Evolutionary conservation across 768 basidiomycete species (phyloP).

Genomic region (Hemileccinum rubropunctum): DNA sequence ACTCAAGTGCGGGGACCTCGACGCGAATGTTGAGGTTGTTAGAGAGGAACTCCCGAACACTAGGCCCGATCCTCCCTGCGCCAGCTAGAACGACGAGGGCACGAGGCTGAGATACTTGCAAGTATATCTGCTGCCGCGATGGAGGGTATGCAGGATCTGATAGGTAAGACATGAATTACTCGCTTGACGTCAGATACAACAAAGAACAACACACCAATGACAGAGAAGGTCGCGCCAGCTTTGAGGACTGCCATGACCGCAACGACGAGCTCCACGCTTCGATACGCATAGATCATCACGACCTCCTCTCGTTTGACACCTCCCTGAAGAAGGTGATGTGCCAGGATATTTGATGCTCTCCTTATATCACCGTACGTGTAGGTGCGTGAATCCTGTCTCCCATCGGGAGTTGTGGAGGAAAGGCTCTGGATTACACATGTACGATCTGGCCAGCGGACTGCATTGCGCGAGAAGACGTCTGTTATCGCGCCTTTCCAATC

Average conservation of each 20-base stretch:
- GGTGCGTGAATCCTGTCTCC: slow-evolving; percentile 50
- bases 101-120: slow-evolving; percentile 88
- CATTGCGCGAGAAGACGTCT: slow-evolving; percentile 90
- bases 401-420: slow-evolving; percentile 35
- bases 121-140: slow-evolving; percentile 87
- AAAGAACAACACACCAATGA: slow-evolving; percentile 68
- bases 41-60: slow-evolving; percentile 80
- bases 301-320: slow-evolving; percentile 93
- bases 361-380: slow-evolving; percentile 84
- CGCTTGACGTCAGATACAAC: neutral
- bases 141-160: slow-evolving; percentile 96
- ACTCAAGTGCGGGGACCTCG: slow-evolving; percentile 86
- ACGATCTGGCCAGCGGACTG: slow-evolving; percentile 72
- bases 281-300: slow-evolving; percentile 96
- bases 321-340: slow-evolving; percentile 82
- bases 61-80: slow-evolving; percentile 75
- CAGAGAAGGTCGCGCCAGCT: slow-evolving; percentile 94
- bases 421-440: slow-evolving; percentile 85
- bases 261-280: slow-evolving; percentile 94
- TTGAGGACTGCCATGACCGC: slow-evolving; percentile 97
- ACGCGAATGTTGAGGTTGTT: slow-evolving; percentile 81
- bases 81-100: slow-evolving; percentile 89
- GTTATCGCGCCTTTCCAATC: slow-evolving; percentile 97
- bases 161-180: neutral
- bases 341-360: slow-evolving; percentile 81